A percentile compares a stretch with the other conserved stretches of the same genome.
Evolutionary conservation across 2,329 filamentous ascomycete species (phyloP).

Genomic region (Venturia effusa): DNA sequence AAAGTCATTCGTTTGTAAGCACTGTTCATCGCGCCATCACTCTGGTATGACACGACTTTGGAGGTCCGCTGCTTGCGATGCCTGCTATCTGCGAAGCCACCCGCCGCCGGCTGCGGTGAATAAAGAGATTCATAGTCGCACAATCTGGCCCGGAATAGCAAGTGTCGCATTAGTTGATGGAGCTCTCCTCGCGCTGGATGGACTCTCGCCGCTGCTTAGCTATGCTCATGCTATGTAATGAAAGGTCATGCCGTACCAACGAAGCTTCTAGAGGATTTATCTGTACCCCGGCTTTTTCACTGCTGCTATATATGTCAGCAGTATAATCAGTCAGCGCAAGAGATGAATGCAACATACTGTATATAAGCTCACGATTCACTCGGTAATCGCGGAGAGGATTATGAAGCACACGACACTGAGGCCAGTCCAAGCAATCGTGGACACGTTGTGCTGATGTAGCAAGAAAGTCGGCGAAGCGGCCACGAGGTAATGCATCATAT

Average conservation of each 20-base stretch:
- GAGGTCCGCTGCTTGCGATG: neutral
- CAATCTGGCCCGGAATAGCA: neutral
- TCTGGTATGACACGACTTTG: neutral
- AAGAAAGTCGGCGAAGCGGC: neutral
- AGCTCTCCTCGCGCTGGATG: neutral
- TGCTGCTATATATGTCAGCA: neutral
- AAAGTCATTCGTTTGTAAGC: neutral
- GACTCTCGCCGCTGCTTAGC: neutral
- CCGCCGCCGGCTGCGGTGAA: neutral
- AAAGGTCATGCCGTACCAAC: neutral
- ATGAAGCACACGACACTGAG: neutral
- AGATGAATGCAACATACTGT: neutral
- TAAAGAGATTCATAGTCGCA: neutral
- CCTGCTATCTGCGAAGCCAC: neutral
- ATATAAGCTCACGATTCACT: neutral
- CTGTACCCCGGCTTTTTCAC: neutral
- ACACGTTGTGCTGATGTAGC: neutral
- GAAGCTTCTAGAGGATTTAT: neutral
- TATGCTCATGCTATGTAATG: neutral
- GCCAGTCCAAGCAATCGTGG: neutral
- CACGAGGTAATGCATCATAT: neutral
- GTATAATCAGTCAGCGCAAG: neutral
- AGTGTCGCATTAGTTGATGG: neutral
- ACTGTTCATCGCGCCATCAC: neutral
- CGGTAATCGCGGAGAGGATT: neutral